Evolutionary conservation across 2,329 filamentous ascomycete species (phyloP), one percentile per base, ranked within the genome.

Genomic region (Graphilbum fragrans): DNA sequence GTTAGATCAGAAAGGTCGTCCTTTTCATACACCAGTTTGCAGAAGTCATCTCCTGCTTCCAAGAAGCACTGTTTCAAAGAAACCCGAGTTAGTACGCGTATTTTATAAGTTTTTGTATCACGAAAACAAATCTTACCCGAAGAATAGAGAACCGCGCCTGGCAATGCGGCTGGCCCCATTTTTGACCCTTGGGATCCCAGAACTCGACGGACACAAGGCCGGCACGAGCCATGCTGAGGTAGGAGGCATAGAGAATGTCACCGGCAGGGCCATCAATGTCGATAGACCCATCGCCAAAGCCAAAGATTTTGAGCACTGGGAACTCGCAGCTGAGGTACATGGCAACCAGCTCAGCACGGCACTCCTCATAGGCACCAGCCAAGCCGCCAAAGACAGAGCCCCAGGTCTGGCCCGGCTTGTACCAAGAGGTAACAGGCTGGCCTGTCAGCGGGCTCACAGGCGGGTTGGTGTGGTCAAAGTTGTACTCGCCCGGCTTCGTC

Each of bases 391-490:
- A 96, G 0, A 94, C 86, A 5, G 81, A 86, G 42, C 86, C 84
- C 88, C 88, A 96, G 0, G 90, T 96, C 61, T 95, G 86, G 3
- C 87, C 87, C 3, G 86, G 86, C 62, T 92, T 94, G 67, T 96
- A 96, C 80, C 83, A 95, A 1, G 82, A 86, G 2, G 74, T 75
- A 37, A 95, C 70, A 1, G 84, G 83, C 60, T 90, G 81, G 46
- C 76, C 70, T 5, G 78, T 85, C 33, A 95, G 61, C 1, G 88
- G 90, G 53, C 78, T 93, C 39, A 86, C 64, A 1, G 90, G 90
- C 8, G 85, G 87, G 55, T 86, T 85, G 46, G 78, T 66, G 44
- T 78, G 67, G 56, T 96, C 85, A 55, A 96, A 96, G 66, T 96
- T 96, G 69, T 76, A 95, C 35, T 74, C 68, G 11, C 86, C 87